Base-by-base conservation (phyloP, 164 flowering plant genomes). In the Tinospora cordifolia region DNA sequence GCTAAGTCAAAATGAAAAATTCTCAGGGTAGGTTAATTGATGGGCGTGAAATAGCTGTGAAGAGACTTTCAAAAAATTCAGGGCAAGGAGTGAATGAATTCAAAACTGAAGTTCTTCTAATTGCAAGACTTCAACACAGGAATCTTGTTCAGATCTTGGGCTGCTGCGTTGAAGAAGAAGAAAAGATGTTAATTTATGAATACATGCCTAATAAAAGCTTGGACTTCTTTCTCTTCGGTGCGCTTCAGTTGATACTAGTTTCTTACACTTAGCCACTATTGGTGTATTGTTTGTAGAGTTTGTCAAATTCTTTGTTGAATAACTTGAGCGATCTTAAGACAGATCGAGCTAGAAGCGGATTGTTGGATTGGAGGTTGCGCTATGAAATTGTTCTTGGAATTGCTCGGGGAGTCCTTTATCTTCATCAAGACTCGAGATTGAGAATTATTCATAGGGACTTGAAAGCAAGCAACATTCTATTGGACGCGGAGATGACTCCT, bases 381-480 rank as follows among this genome's bases (percentile, higher is more conserved):
- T 85, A 81, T 72, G 77, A 81, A 72, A 89, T 89, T 27, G 83
- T 87, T 11, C 77, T 82, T 65, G 93, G 91, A 41, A 86, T 87
- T 34, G 93, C 90, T 62, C 75, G 90, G 59, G 91, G 93, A n/a
- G 80, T 89, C 26, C 76, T 86, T 17, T 89, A 89, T 77, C 88
- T 89, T 69, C 93, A 89, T 69, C 86, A 85, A 59, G 91, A 87
- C 64, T 89, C 93, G 0, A 82, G 87, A 62, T 80, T 83, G 15
- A 83, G 91, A 73, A 84, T 89, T 22, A 86, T 89, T 49, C 94
- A 89, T 63, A 79, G 93, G 40, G 93, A 89, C 75, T 75, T 89
- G 30, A 89, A 89, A 71, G 86, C 88, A 6, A 88, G 92, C 80
- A 88, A 88, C 66, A 72, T 88, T 71, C 71, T 88, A 13, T 83